phyloP scores from a whole-genome alignment of 2,329 filamentous ascomycete species.

The Alternaria viburni region DNA sequence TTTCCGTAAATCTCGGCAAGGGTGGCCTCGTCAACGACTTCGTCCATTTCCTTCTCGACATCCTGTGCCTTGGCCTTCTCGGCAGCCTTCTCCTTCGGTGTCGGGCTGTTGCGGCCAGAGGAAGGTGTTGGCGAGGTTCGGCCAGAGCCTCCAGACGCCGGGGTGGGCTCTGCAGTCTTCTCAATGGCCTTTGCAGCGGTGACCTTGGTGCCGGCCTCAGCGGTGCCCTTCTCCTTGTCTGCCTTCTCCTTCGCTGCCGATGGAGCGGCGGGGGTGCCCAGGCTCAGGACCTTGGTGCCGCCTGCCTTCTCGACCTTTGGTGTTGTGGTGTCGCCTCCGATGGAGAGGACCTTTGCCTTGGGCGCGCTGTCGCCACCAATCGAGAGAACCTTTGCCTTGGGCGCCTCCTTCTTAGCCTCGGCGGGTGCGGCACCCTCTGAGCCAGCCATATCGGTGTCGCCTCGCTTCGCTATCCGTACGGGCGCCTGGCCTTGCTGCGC shows the following conservation, averaged over 20 bases:
- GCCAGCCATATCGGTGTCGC: conserved; percentile 58
- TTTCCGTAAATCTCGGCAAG: conserved; percentile 97
- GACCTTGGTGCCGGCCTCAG: conserved; percentile 82
- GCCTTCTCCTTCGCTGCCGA: conserved; percentile 56
- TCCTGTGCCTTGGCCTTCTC: conserved; percentile 76
- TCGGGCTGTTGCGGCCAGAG: conserved; percentile 83
- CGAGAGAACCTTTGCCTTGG: conserved; percentile 69
- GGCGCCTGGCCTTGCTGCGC: conserved; percentile 59
- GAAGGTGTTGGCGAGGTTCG: conserved; percentile 81
- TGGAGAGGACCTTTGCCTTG: conserved; percentile 66
- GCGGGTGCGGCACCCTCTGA: conserved; percentile 53
- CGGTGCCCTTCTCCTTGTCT: conserved; percentile 51
- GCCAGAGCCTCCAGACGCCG: conserved; percentile 61
- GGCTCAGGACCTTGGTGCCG: conserved; percentile 74
- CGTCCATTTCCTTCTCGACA: conserved; percentile 80
- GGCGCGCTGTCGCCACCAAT: conserved; percentile 64
- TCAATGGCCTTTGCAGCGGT: conserved; percentile 88
- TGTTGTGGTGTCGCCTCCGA: conserved; percentile 60
- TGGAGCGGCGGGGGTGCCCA: conserved; percentile 65
- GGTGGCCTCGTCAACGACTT: conserved; percentile 81
- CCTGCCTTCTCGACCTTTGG: conserved; percentile 62
- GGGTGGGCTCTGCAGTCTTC: conserved; percentile 76
- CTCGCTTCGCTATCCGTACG: conserved; percentile 68
- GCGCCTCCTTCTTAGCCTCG: conserved; percentile 46
- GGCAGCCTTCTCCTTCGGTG: conserved; percentile 63